These are phyloP conservation scores for Nannochloropsis oceanica DNA, from an alignment of 108 stramenopile species.

Conservation along the genomic window DNA sequence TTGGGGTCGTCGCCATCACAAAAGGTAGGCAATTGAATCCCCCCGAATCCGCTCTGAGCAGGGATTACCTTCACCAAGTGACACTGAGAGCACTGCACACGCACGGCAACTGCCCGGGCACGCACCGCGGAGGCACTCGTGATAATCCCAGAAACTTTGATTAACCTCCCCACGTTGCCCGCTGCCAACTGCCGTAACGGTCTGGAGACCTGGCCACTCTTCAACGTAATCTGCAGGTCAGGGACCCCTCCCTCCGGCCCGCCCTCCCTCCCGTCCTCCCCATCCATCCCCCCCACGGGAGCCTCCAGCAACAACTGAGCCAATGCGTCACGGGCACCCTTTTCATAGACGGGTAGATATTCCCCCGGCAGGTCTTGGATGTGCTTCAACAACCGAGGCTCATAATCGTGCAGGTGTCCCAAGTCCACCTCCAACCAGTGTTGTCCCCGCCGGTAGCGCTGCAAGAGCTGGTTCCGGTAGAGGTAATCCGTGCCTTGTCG, in stretches of 20 bases:
- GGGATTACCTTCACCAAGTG: constrained; percentile 42
- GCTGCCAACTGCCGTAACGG: constrained; percentile 75
- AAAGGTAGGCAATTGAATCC: constrained; percentile 40
- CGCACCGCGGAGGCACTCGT: constrained; percentile 64
- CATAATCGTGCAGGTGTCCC: constrained; percentile 40
- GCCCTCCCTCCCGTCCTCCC: constrained; percentile 5
- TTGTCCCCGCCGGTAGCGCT: constrained; percentile 36
- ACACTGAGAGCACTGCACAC: constrained; percentile 69
- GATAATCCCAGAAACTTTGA: constrained; percentile 77
- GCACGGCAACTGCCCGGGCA: constrained; percentile 59
- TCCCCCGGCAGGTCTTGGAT: constrained; percentile 27
- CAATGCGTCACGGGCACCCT: constrained; percentile 39
- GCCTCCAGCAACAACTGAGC: constrained; percentile 22
- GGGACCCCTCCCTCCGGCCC: constrained; percentile 25
- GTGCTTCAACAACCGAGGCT: constrained; percentile 34
- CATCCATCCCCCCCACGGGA: constrained; percentile 11
- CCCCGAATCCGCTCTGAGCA: constrained; percentile 29
- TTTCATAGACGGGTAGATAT: constrained; percentile 32
- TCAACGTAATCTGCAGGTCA: constrained; percentile 32
- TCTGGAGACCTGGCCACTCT: constrained; percentile 41
- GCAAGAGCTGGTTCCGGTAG: constrained; percentile 40
- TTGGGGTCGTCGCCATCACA: constrained; percentile 7
- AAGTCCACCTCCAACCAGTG: constrained; percentile 38
- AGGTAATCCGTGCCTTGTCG: constrained; percentile 32
- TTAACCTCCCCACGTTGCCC: constrained; percentile 71